Conservation (phyloP, 2,329 filamentous ascomycete genomes). For the Thielaviopsis populi region DNA sequence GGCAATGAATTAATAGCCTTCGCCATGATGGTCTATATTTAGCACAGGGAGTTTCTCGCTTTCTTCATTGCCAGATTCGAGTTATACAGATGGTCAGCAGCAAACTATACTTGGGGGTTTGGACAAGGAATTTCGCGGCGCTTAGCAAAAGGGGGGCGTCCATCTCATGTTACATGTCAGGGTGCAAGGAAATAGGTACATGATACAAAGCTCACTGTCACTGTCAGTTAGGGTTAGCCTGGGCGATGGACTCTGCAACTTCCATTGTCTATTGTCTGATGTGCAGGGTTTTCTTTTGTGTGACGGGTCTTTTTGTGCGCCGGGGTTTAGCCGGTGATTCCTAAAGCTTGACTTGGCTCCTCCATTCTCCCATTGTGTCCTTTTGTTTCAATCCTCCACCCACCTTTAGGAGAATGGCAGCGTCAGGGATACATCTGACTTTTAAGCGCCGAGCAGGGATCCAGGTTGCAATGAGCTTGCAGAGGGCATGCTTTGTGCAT, state of each 20-base stretch:
- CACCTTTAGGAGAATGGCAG: not conserved
- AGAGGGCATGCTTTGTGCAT: not conserved
- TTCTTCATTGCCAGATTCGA: not conserved
- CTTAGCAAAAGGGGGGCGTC: too few species aligned
- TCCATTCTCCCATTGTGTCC: not conserved
- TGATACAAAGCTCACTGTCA: too few species aligned
- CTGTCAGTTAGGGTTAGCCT: too few species aligned
- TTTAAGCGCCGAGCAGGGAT: slow-evolving; percentile 9
- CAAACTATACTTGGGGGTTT: too few species aligned
- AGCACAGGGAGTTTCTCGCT: not conserved
- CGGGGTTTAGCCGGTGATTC: not conserved
- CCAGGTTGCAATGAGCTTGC: not conserved
- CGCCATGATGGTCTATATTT: not conserved
- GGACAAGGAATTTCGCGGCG: too few species aligned
- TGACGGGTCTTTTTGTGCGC: not conserved
- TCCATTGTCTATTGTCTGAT: not conserved
- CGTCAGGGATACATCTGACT: not conserved
- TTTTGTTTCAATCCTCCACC: not conserved
- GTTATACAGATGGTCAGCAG: too few species aligned
- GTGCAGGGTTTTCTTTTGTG: not conserved
- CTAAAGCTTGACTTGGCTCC: not conserved
- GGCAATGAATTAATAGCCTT: not conserved
- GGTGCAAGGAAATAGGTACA: too few species aligned
- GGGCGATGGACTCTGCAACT: not conserved
- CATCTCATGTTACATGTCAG: too few species aligned